phyloP scores from a whole-genome alignment of 257 asterid species.

The Thymus quinquecostatus region DNA sequence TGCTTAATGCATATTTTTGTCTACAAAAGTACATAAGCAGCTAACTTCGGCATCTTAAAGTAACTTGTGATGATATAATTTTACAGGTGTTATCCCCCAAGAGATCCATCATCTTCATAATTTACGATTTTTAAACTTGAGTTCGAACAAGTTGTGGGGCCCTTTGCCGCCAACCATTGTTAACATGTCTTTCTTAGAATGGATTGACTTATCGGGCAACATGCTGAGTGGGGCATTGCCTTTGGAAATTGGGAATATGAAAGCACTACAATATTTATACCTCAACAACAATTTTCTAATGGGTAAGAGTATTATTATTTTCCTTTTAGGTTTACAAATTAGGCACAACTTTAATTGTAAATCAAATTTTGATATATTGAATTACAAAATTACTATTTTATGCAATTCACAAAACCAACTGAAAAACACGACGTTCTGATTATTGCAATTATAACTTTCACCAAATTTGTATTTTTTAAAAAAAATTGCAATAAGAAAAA shows the following conservation, averaged over 20 bases:
- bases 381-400: too few species aligned
- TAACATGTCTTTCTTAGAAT: background rate
- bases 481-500: too few species aligned
- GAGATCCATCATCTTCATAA: background rate
- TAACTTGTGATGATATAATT: background rate
- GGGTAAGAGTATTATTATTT: background rate
- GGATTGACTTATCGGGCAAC: background rate
- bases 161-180: conserved; percentile 4
- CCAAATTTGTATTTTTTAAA: too few species aligned
- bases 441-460: too few species aligned
- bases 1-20: too few species aligned
- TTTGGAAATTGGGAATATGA: background rate
- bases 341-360: too few species aligned
- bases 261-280: background rate
- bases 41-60: too few species aligned
- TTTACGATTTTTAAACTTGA: background rate
- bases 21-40: too few species aligned
- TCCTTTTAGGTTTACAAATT: too few species aligned
- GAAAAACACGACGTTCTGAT: too few species aligned
- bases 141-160: background rate
- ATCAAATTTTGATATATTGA: too few species aligned
- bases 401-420: too few species aligned
- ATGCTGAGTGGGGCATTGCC: background rate
- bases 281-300: background rate
- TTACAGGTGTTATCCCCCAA: background rate